phyloP scores from a whole-genome alignment of 306 rosid species.

The Cyclanthera cordifolia region DNA sequence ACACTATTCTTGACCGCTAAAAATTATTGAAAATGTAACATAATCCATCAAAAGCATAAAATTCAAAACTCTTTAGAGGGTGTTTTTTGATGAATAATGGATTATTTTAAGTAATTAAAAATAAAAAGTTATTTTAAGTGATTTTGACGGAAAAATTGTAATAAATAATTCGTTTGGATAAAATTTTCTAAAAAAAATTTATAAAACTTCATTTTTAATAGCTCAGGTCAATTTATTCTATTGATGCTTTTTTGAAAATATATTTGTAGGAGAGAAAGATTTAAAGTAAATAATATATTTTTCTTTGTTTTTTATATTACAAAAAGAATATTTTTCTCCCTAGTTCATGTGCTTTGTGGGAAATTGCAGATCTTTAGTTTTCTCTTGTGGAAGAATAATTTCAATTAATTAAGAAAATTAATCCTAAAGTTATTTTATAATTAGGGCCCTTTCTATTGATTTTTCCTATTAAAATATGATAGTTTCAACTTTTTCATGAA shows the following conservation, averaged over 20 bases:
- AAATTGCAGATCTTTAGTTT: neutral
- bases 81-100: no score
- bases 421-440: neutral
- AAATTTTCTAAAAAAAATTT: no score
- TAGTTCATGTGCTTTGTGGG: neutral
- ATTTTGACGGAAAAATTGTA: no score
- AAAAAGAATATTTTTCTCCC: neutral
- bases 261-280: neutral
- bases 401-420: neutral
- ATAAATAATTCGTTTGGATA: no score
- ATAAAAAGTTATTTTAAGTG: no score
- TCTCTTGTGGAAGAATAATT: neutral
- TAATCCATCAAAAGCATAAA: neutral
- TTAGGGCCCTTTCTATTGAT: neutral
- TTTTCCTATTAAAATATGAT: neutral
- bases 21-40: neutral
- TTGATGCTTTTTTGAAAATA: neutral
- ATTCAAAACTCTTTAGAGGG: neutral
- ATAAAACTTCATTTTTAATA: no score
- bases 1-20: no score
- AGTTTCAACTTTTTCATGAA: neutral
- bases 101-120: no score
- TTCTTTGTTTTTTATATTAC: constrained; percentile 3
- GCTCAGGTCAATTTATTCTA: no score
- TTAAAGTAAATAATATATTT: neutral